phyloP scores from a whole-genome alignment of 2,329 filamentous ascomycete species.

The Fusarium beomiforme region DNA sequence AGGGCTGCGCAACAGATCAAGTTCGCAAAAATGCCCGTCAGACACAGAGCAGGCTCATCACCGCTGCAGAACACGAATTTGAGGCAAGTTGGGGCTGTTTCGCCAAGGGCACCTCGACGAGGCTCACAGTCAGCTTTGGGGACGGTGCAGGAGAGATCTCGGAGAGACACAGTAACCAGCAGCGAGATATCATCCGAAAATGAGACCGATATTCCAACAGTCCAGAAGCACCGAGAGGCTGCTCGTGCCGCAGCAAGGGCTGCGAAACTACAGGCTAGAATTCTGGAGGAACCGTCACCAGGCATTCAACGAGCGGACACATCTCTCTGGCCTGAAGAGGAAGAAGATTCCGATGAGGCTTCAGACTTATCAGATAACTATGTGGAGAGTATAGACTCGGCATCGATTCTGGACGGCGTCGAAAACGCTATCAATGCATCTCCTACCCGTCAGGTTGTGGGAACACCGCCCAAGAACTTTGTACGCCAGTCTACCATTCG shows the following conservation, averaged over 20 bases:
- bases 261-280: conserved; percentile 51
- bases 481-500: conserved; percentile 71
- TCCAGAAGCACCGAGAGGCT: conserved; percentile 70
- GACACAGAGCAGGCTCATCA: conserved; percentile 87
- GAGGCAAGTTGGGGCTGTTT: conserved; percentile 61
- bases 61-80: conserved; percentile 77
- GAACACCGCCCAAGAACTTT: conserved; percentile 70
- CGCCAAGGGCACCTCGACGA: conserved; percentile 63
- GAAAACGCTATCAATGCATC: conserved; percentile 67
- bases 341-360: conserved; percentile 69
- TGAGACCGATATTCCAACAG: conserved; percentile 75
- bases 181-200: conserved; percentile 87
- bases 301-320: conserved; percentile 58
- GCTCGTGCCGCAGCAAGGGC: conserved; percentile 63
- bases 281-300: conserved; percentile 50
- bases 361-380: conserved; percentile 74
- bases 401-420: conserved; percentile 74
- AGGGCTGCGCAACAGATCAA: conserved; percentile 90
- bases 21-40: conserved; percentile 94
- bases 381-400: conserved; percentile 74
- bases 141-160: conserved; percentile 73
- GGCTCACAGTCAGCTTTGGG: conserved; percentile 79
- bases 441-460: conserved; percentile 66
- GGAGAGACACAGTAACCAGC: conserved; percentile 81
- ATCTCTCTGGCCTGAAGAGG: conserved; percentile 65